Conservation (phyloP, 2,329 filamentous ascomycete species). For the Metarhizium humberi region DNA sequence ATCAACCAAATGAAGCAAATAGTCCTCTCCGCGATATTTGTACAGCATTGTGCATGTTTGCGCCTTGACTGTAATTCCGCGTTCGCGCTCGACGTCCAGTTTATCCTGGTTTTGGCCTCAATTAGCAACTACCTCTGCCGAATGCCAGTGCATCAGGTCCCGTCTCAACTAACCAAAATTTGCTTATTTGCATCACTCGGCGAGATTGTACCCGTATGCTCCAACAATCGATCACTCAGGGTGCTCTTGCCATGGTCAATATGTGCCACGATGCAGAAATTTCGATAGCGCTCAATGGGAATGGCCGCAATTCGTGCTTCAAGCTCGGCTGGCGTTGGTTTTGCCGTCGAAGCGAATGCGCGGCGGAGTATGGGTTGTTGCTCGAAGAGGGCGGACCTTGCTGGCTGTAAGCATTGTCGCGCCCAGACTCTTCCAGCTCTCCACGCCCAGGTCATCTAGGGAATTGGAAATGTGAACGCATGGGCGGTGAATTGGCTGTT, state of each 20-base stretch:
- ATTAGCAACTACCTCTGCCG: neutral
- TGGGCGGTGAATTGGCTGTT: constrained; percentile 3
- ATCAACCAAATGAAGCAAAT: constrained; percentile 89
- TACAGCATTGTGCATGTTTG: constrained; percentile 99
- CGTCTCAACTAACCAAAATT: constrained; percentile 48
- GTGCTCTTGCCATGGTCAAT: constrained; percentile 99
- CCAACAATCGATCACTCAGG: constrained; percentile 81
- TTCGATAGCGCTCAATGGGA: constrained; percentile 72
- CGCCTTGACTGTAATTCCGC: constrained; percentile 96
- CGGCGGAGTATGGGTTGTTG: constrained; percentile 6
- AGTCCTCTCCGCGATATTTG: constrained; percentile 75
- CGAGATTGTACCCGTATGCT: constrained; percentile 88
- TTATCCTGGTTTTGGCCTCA: constrained; percentile 51
- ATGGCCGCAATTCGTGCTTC: constrained; percentile 57
- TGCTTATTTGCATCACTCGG: constrained; percentile 79
- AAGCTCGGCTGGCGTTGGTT: constrained; percentile 23
- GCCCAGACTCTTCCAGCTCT: constrained; percentile 27
- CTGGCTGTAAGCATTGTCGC: constrained; percentile 21
- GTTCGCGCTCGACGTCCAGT: constrained; percentile 50
- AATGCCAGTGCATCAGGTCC: neutral
- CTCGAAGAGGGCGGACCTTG: constrained; percentile 1
- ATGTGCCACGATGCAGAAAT: constrained; percentile 98
- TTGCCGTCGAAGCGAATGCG: constrained; percentile 12
- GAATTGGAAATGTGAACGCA: constrained; percentile 7
- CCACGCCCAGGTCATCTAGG: constrained; percentile 28